These are phyloP conservation scores for Trametes polyzona DNA, from an alignment of 1,284 basidiomycete genomes.

Conservation along the genomic window DNA sequence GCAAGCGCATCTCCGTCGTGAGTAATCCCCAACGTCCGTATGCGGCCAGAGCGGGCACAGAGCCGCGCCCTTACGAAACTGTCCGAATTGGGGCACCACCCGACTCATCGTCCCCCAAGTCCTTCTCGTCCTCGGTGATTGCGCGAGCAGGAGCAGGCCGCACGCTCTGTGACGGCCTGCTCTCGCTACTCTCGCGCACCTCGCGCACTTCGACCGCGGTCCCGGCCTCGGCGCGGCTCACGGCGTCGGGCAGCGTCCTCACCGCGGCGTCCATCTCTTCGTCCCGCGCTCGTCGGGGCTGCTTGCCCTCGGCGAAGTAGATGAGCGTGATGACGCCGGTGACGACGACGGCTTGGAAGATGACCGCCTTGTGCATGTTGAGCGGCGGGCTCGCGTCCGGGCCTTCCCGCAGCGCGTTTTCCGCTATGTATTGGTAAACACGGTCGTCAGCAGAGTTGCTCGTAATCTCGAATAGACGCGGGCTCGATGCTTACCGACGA, in stretches of 20 bases:
- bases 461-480: too few species aligned
- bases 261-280: slow-evolving; percentile 38
- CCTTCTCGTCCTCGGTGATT: too few species aligned
- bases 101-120: not conserved
- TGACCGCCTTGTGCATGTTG: slow-evolving; percentile 67
- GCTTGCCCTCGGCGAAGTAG: slow-evolving; percentile 57
- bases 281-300: slow-evolving; percentile 62
- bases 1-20: not conserved
- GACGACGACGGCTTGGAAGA: slow-evolving; percentile 62
- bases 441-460: not conserved
- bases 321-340: slow-evolving; percentile 43
- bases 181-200: not conserved
- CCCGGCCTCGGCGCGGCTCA: not conserved
- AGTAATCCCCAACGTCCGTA: slow-evolving; percentile 5
- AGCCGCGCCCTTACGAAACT: not conserved
- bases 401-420: slow-evolving; percentile 66
- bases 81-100: not conserved
- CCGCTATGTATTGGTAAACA: slow-evolving; percentile 43
- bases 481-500: slow-evolving; percentile 58
- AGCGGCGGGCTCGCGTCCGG: slow-evolving; percentile 62
- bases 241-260: not conserved
- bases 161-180: not conserved
- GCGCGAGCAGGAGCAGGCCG: too few species aligned
- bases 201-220: not conserved
- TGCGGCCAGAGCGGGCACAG: not conserved